phyloP scores from a whole-genome alignment of 352 stramenopile genomes.

The Pythium vanterpoolii region DNA sequence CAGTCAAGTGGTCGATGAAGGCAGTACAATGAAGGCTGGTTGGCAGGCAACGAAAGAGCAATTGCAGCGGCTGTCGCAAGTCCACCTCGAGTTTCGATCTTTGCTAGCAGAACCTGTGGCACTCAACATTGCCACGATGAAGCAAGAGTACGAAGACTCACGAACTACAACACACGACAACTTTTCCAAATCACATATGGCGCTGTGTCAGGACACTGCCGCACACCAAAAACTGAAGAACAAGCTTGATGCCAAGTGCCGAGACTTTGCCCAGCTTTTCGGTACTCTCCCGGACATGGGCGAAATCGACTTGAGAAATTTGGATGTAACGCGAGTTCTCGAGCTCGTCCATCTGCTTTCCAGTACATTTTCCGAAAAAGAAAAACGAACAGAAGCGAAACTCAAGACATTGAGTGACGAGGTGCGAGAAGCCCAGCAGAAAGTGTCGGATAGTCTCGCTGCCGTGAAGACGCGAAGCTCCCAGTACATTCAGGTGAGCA shows the following conservation, averaged over 20 bases:
- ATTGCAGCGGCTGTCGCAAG: conserved; percentile 50
- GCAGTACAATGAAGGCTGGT: conserved; percentile 44
- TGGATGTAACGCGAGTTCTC: conserved; percentile 20
- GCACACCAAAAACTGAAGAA: conserved; percentile 52
- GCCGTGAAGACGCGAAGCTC: conserved; percentile 42
- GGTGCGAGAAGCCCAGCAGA: conserved; percentile 31
- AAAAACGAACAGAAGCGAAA: conserved; percentile 24
- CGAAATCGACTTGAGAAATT: conserved; percentile 21
- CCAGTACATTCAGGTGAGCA: conserved; percentile 57
- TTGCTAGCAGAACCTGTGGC: conserved; percentile 66
- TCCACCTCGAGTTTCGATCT: conserved; percentile 80
- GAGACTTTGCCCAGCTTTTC: conserved; percentile 26
- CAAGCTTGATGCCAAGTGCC: conserved; percentile 52
- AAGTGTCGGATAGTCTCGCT: conserved; percentile 19
- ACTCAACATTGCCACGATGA: conserved; percentile 74
- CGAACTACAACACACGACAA: conserved; percentile 55
- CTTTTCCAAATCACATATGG: conserved; percentile 47
- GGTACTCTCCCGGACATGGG: conserved; percentile 21
- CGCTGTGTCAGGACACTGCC: conserved; percentile 43
- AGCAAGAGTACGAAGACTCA: conserved; percentile 69
- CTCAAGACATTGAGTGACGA: conserved; percentile 36
- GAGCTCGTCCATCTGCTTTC: conserved; percentile 23
- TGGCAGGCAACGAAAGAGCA: conserved; percentile 65
- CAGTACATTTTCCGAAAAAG: conserved; percentile 23
- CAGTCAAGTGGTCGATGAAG: conserved; percentile 43